Conservation (phyloP, 129 eudicot species). For the Arctium lappa region DNA sequence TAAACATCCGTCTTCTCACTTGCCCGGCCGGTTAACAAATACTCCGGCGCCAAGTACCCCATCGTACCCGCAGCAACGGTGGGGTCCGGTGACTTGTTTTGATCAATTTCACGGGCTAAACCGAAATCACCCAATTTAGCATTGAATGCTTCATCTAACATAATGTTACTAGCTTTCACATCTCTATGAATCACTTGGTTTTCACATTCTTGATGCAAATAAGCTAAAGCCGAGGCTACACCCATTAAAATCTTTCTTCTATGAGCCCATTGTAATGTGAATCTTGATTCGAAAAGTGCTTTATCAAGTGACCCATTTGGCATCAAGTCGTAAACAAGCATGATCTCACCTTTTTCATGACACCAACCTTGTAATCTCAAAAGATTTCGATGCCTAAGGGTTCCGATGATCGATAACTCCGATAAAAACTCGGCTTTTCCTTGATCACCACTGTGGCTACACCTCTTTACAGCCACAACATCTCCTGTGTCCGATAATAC, state of each 20-base stretch:
- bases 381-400: slow-evolving; percentile 83
- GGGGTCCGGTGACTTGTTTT: slow-evolving; percentile 82
- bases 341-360: slow-evolving; percentile 81
- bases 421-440: slow-evolving; percentile 83
- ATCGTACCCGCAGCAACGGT: slow-evolving; percentile 92
- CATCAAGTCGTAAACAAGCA: slow-evolving; percentile 81
- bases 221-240: slow-evolving; percentile 85
- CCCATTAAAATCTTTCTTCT: slow-evolving; percentile 65
- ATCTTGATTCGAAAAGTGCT: slow-evolving; percentile 78
- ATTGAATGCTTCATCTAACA: slow-evolving; percentile 84
- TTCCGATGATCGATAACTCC: slow-evolving; percentile 80
- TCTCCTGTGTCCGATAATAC: slow-evolving; percentile 55
- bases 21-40: slow-evolving; percentile 77
- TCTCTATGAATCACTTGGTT: slow-evolving; percentile 87
- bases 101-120: slow-evolving; percentile 64
- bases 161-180: slow-evolving; percentile 76
- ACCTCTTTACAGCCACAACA: slow-evolving; percentile 76
- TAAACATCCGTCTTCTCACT: slow-evolving; percentile 83
- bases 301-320: slow-evolving; percentile 92
- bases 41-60: slow-evolving; percentile 95
- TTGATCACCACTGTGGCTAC: slow-evolving; percentile 64
- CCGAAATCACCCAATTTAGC: slow-evolving; percentile 92
- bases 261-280: slow-evolving; percentile 55
- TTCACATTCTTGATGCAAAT: slow-evolving; percentile 90
- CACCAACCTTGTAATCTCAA: slow-evolving; percentile 89